Percentiles rank a stretch among this genome's conserved stretches.
Evolutionary conservation across 1,284 basidiomycete species (phyloP).

Genomic region (Rhodotorula sp.): DNA sequence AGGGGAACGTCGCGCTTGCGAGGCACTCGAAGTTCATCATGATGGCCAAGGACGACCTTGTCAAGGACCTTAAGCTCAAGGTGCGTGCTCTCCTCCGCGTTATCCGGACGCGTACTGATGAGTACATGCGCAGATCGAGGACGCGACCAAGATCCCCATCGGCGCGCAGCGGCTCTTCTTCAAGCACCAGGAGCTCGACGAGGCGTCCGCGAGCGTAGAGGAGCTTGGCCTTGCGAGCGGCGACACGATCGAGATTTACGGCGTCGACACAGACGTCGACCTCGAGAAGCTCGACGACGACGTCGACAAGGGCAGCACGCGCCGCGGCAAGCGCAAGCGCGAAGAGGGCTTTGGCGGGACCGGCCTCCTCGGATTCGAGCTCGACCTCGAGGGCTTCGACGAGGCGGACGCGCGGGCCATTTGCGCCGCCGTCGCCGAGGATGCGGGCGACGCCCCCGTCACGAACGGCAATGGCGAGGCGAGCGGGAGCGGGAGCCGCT

Average conservation of each 20-base stretch:
- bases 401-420: not conserved
- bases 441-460: not conserved
- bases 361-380: conserved; percentile 54
- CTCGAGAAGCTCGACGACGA: conserved; percentile 55
- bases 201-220: conserved; percentile 60
- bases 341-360: conserved; percentile 74
- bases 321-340: conserved; percentile 53
- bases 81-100: conserved; percentile 53
- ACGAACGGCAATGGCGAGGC: not conserved
- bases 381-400: conserved; percentile 6
- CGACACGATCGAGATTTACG: conserved; percentile 66
- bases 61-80: conserved; percentile 73
- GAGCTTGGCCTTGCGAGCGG: conserved; percentile 65
- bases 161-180: conserved; percentile 72
- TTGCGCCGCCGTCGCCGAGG: not conserved
- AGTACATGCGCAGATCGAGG: conserved; percentile 57
- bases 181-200: conserved; percentile 63
- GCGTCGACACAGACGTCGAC: conserved; percentile 64
- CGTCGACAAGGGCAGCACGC: not conserved
- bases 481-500: not conserved
- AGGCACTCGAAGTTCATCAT: conserved; percentile 17
- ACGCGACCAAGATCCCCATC: conserved; percentile 64
- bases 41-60: conserved; percentile 64
- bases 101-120: not conserved
- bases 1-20: not conserved